Base-by-base conservation (phyloP, 2,329 filamentous ascomycete genomes). In the Xylariaceae sp. region DNA sequence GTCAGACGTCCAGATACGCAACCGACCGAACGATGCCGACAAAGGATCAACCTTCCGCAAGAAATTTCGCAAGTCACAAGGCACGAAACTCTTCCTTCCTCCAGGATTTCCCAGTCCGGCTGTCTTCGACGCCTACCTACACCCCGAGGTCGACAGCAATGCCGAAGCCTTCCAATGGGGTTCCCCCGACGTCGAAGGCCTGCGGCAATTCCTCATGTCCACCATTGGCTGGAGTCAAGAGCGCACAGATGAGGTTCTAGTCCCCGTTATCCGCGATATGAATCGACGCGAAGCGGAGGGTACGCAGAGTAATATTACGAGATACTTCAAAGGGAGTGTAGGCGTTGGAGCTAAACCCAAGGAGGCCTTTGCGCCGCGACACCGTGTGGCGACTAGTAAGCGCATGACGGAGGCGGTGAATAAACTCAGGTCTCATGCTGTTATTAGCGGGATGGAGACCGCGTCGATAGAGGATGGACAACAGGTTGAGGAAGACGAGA, bases 191-290 rank as follows among this genome's bases (percentile, higher is more conserved):
- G 75, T 98, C 1, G 88, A 93, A 49, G 88, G 88, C 0, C 70
- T 98, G 50, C 74, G 94, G 6, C 74, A 77, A 21, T 98, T 93
- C 59, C 73, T 98, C 29, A 95, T 94, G 86, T 73, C 80, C 1
- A 96, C 92, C 2, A 88, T 98, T 55, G 93, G 93, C 0, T 98
- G 93, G 93, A 83, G 76, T 44, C 84, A 86, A 64, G 92, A 97
- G 65, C 77, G 90, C 6, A 97, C 92, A 0, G 93, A 98, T 60
- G 93, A 98, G 66, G 87, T 98, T 2, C 78, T 98, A 2, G 88
- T 98, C 1, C 93, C 93, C 0, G 94, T 98, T 1, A 93, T 98
- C 52, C 79, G 84, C 45, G 93, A 98, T 60, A 95, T 98, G 87
- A 97, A 97, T 63, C 80, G 82, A 4, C 77, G 93, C 32, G 86